phyloP scores from a whole-genome alignment of 805 yeast genomes.

The Yarrowia osloensis region DNA sequence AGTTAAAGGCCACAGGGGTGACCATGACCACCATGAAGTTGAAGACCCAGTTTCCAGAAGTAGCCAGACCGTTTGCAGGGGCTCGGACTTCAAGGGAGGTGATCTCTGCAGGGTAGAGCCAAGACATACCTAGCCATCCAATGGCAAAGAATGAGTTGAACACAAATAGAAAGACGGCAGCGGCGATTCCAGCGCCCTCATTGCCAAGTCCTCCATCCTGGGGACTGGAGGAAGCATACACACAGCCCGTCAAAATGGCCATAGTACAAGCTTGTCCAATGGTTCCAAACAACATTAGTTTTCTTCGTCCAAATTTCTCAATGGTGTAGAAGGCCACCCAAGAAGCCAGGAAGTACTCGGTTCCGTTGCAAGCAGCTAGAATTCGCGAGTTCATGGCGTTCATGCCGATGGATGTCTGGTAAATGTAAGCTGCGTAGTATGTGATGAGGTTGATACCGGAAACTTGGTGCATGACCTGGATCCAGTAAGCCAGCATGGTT shows the following conservation, averaged over 20 bases:
- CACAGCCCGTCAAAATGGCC: conserved; percentile 34
- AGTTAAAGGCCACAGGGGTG: conserved; percentile 16
- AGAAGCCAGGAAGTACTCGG: conserved; percentile 63
- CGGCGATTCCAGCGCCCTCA: conserved; percentile 5
- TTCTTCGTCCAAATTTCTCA: conserved; percentile 65
- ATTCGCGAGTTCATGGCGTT: conserved; percentile 32
- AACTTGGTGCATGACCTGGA: conserved; percentile 70
- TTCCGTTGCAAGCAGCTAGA: conserved; percentile 38
- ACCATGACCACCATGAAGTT: conserved; percentile 18
- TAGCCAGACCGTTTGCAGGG: conserved; percentile 15
- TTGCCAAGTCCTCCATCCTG: not conserved
- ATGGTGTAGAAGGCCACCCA: conserved; percentile 49
- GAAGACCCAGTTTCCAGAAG: conserved; percentile 12
- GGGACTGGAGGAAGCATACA: not conserved
- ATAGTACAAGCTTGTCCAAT: conserved; percentile 52
- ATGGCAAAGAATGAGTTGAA: conserved; percentile 18
- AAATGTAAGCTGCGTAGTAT: conserved; percentile 84
- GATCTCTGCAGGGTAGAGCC: conserved; percentile 24
- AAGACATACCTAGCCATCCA: conserved; percentile 11
- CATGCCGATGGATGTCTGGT: conserved; percentile 63
- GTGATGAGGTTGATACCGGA: conserved; percentile 89
- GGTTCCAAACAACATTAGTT: conserved; percentile 68
- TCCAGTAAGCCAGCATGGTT: conserved; percentile 44
- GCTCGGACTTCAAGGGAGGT: conserved; percentile 1
- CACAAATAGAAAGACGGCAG: conserved; percentile 9